Conservation (phyloP, 257 asterid species). For the Scutellaria galericulata region DNA sequence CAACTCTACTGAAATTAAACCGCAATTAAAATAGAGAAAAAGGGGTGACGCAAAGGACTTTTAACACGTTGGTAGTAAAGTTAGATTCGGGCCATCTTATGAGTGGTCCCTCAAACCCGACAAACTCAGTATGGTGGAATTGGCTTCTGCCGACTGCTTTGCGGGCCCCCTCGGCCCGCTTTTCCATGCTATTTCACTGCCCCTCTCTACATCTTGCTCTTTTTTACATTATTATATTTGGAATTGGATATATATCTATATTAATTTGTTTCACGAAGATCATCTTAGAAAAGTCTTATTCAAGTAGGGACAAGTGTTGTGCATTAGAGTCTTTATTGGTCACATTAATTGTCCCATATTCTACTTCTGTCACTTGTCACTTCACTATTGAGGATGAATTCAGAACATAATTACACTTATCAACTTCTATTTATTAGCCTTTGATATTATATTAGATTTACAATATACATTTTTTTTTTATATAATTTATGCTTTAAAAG, state of each 20-base stretch:
- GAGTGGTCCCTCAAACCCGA: constrained; percentile 25
- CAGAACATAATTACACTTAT: neutral
- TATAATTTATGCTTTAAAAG: no score
- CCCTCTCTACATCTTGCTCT: no score
- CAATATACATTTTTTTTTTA: neutral
- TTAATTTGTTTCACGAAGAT: no score
- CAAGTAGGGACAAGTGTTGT: neutral
- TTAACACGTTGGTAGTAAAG: neutral
- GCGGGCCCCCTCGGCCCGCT: constrained; percentile 31
- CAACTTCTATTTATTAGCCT: neutral
- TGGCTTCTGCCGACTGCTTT: constrained; percentile 24
- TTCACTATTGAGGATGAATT: neutral
- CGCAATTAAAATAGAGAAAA: neutral
- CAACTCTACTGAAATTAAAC: no score
- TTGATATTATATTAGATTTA: no score
- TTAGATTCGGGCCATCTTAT: constrained; percentile 10
- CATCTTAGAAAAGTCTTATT: neutral
- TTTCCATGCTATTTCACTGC: neutral
- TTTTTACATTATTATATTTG: no score
- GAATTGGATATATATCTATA: no score
- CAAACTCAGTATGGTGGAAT: constrained; percentile 36
- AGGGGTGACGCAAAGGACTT: constrained; percentile 6
- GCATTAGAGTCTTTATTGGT: neutral
- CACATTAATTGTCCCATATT: neutral
- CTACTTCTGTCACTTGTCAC: no score